These are phyloP conservation scores for Phytophthora cajani DNA, from an alignment of 352 stramenopile species.

Conservation along the genomic window DNA sequence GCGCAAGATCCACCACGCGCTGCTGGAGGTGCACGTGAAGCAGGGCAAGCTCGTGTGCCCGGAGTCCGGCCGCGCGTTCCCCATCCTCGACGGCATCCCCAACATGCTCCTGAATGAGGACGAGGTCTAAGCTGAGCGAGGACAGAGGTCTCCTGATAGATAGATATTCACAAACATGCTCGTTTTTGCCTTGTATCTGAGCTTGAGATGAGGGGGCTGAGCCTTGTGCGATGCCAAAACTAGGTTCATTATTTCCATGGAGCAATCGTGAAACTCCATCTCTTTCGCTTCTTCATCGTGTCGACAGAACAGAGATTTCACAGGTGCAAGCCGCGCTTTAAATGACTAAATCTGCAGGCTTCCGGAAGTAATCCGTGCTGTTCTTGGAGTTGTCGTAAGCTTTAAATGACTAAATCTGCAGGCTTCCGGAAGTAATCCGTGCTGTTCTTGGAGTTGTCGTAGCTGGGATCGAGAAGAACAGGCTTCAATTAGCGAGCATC, in stretches of 20 bases:
- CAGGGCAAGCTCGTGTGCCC: constrained; percentile 96
- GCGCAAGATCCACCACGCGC: constrained; percentile 87
- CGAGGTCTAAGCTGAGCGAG: constrained; percentile 69
- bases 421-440: constrained; percentile 63
- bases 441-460: constrained; percentile 40
- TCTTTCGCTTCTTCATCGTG: not conserved
- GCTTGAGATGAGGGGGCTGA: not conserved
- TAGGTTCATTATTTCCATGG: constrained; percentile 32
- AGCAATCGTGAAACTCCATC: constrained; percentile 1
- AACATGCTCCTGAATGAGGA: constrained; percentile 97
- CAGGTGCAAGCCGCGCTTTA: constrained; percentile 36
- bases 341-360: constrained; percentile 70
- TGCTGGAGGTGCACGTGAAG: constrained; percentile 96
- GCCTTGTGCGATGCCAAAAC: constrained; percentile 22
- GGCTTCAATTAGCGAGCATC: not conserved
- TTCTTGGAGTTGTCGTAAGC: constrained; percentile 37
- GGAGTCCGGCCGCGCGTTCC: constrained; percentile 96
- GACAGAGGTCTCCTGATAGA: constrained; percentile 29
- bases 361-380: constrained; percentile 53
- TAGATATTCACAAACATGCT: constrained; percentile 35
- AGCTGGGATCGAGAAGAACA: constrained; percentile 21
- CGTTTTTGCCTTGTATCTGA: constrained; percentile 5
- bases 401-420: constrained; percentile 71
- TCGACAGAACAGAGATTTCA: not conserved
- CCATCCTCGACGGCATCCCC: constrained; percentile 97